Percentiles rank a stretch among this genome's conserved stretches.
Evolutionary conservation across 108 stramenopile genomes (phyloP).

Genomic region (Bacterosira constricta): DNA sequence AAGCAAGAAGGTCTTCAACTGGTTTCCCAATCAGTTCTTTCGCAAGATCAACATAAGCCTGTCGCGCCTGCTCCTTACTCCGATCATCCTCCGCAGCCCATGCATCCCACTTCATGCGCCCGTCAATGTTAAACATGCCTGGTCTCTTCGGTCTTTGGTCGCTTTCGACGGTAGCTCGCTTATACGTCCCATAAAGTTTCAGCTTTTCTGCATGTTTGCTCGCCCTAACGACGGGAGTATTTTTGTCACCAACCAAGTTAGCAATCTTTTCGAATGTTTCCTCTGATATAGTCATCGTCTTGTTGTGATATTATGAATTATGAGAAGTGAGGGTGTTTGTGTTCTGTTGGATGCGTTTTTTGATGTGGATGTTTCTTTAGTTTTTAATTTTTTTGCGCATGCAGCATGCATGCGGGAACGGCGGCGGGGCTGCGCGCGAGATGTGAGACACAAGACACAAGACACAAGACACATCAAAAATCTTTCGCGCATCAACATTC

Average conservation of each 20-base stretch:
- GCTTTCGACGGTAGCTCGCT: conserved; percentile 38
- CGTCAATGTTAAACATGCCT: conserved; percentile 37
- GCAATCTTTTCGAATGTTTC: conserved; percentile 40
- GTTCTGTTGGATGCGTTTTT: no score
- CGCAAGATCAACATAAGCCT: conserved; percentile 37
- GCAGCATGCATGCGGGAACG: no score
- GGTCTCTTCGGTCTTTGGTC: conserved; percentile 16
- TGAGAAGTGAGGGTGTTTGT: no score
- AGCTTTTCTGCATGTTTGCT: conserved; percentile 41
- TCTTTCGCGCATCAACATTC: no score
- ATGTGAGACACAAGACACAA: no score
- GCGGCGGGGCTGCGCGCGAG: no score
- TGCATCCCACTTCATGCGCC: conserved; percentile 39
- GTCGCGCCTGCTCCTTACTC: conserved; percentile 31
- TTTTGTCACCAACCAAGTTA: conserved; percentile 41
- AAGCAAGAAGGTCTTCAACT: conserved; percentile 18
- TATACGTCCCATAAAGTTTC: conserved; percentile 51
- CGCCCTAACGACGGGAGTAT: conserved; percentile 22
- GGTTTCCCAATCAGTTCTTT: conserved; percentile 31
- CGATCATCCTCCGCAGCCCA: conserved; percentile 23
- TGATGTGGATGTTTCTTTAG: no score
- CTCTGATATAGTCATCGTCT: conserved; percentile 24
- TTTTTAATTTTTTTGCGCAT: no score
- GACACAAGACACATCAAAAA: no score
- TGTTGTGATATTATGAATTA: no score